Evolutionary conservation across 2,329 filamentous ascomycete genomes (phyloP), one percentile per base, ranked within the genome.

Genomic region (Lasiodiplodia sp.): DNA sequence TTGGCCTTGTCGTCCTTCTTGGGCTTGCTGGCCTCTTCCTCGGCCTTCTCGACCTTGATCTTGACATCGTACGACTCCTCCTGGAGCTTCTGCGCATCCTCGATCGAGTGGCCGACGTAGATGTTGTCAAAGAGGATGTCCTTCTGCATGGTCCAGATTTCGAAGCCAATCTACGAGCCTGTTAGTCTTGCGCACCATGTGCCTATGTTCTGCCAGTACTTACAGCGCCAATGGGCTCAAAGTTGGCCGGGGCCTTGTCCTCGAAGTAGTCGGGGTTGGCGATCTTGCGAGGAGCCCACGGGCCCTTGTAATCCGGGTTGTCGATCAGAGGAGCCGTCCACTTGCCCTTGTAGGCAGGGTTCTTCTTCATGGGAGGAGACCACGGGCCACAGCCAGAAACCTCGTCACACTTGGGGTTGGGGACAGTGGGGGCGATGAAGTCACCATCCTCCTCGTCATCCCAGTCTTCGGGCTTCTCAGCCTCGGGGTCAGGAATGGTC

Each of bases 91-190:
- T 92, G 90, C 71, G 96, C 96, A 74, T 99, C 96, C 79, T 93
- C 93, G 74, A 96, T 81, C 23, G 95, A 98, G 90, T 99, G 96
- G 72, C 96, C 96, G 80, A 99, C 94, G 89, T 98, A 99, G 87
- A 99, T 96, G 90, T 99, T 99, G 89, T 98, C 93, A 77, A 99
- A 98, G 77, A 97, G 91, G 76, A 99, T 98, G 79, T 97, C 92
- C 81, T 90, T 97, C 85, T 97, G 95, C 96, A 99, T 99, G 77
- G 96, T 98, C 96, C 96, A 99, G 85, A 99, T 95, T 84, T 99
- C 96, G 78, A 98, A 98, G 76, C 96, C 96, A 84, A 98, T 94
- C 92, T 94, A 78, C 23, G 58, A 14, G 14, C 0, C 14, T 44
- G 53, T 77, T 68, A 76, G 73, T 62, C 58, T 31, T 28, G 34